These are phyloP conservation scores for Paramecium bursaria DNA, from an alignment of 73 alveolate genomes.

Conservation along the genomic window DNA sequence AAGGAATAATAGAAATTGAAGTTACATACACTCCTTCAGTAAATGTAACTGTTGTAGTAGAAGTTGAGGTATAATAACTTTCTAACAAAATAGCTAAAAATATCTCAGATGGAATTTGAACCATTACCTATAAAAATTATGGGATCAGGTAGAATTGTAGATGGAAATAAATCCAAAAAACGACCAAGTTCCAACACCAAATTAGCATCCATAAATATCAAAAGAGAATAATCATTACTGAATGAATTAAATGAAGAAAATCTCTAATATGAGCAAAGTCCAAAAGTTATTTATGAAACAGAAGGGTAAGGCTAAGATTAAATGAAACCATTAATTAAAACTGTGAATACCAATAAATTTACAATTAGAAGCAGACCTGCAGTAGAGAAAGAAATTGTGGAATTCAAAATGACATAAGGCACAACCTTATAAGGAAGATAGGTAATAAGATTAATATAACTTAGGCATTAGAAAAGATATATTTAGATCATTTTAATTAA, in stretches of 20 bases:
- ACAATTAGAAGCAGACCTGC: not conserved
- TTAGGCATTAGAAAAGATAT: slow-evolving; percentile 42
- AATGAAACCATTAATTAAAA: slow-evolving; percentile 58
- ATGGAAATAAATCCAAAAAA: not conserved
- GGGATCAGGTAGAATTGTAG: slow-evolving; percentile 71
- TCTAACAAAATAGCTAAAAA: slow-evolving; percentile 29
- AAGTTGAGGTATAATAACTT: slow-evolving; percentile 68
- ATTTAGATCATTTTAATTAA: slow-evolving; percentile 60
- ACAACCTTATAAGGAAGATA: not conserved
- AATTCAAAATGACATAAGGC: slow-evolving; percentile 1
- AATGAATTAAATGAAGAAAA: slow-evolving; percentile 6
- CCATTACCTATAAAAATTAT: slow-evolving; percentile 63
- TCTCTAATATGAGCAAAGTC: slow-evolving; percentile 10
- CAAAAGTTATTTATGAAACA: not conserved
- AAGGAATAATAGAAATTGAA: slow-evolving; percentile 74
- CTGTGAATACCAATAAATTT: slow-evolving; percentile 41
- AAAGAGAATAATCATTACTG: not conserved
- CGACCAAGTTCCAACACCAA: slow-evolving; percentile 33
- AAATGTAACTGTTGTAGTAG: slow-evolving; percentile 91
- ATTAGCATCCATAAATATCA: slow-evolving; percentile 18
- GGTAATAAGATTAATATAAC: not conserved
- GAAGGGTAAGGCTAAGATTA: slow-evolving; percentile 24
- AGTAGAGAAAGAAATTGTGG: not conserved
- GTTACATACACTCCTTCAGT: slow-evolving; percentile 84
- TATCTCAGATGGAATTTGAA: slow-evolving; percentile 67